These are phyloP conservation scores for Ostreobium quekettii DNA, from an alignment of 139 green algal species.

Conservation along the genomic window DNA sequence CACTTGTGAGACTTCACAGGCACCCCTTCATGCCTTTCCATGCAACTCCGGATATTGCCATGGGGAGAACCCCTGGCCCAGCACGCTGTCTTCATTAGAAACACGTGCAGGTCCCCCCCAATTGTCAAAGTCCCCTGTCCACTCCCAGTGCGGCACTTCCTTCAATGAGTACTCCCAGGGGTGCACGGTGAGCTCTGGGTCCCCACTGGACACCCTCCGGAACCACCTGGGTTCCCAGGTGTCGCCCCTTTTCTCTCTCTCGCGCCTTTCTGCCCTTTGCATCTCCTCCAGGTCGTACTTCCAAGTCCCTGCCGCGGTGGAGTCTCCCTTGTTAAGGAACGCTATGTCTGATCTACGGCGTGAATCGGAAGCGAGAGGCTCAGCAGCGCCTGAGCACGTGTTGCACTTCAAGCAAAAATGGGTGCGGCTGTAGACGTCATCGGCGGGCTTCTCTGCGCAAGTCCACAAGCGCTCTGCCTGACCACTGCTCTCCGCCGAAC, in stretches of 20 bases:
- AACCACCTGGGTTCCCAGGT: conserved; percentile 72
- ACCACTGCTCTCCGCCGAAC: too few relatives aligned
- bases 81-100: too few relatives aligned
- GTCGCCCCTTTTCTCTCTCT: conserved; percentile 47
- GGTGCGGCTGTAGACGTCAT: conserved; percentile 7
- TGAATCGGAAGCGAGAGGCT: conserved; percentile 57
- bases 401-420: conserved; percentile 14
- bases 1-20: too few relatives aligned
- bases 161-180: conserved; percentile 42
- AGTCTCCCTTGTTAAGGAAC: conserved; percentile 49
- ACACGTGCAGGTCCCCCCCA: too few relatives aligned
- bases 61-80: too few relatives aligned
- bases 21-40: too few relatives aligned
- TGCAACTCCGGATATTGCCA: too few relatives aligned
- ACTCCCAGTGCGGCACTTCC: conserved; percentile 55
- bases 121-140: conserved; percentile 34
- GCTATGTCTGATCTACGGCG: conserved; percentile 53
- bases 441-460: conserved; percentile 12
- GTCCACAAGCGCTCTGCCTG: neutral
- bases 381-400: conserved; percentile 5
- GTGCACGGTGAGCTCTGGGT: conserved; percentile 14
- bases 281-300: conserved; percentile 74
- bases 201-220: conserved; percentile 16
- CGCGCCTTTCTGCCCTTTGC: conserved; percentile 56
- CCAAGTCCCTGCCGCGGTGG: conserved; percentile 43